These are phyloP conservation scores for Calonectria naviculata DNA, from an alignment of 2,329 filamentous ascomycete genomes.

Conservation along the genomic window DNA sequence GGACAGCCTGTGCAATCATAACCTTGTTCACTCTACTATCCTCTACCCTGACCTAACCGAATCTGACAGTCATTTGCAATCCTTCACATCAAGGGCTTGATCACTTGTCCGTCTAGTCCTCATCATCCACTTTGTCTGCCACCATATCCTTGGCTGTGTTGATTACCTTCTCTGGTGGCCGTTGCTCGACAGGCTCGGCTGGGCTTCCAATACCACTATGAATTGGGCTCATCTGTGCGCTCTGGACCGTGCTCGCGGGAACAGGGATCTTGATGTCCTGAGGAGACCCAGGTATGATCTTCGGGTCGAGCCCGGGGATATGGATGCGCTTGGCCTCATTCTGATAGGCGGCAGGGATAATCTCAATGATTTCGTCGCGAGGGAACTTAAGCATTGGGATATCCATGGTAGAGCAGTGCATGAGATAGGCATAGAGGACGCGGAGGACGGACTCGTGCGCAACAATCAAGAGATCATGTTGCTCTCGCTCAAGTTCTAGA, in stretches of 20 bases:
- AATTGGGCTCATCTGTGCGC: constrained; percentile 59
- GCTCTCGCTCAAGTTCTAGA: constrained; percentile 94
- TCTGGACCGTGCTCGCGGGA: constrained; percentile 53
- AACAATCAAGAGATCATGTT: constrained; percentile 97
- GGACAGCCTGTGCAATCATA: background rate
- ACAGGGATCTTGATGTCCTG: constrained; percentile 86
- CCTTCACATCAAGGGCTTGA: background rate
- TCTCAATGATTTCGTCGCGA: constrained; percentile 97
- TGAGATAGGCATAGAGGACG: constrained; percentile 96
- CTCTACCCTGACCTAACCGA: background rate
- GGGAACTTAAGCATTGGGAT: constrained; percentile 95
- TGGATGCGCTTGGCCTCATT: constrained; percentile 93
- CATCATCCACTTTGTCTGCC: constrained; percentile 63
- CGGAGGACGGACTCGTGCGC: constrained; percentile 98
- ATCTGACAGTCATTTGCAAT: background rate
- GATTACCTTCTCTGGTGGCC: constrained; percentile 60
- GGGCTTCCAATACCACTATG: constrained; percentile 59
- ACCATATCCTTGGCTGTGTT: constrained; percentile 62
- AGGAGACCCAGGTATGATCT: constrained; percentile 80
- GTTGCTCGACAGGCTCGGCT: constrained; percentile 52
- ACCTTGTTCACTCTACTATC: constrained; percentile 4
- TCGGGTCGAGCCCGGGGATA: constrained; percentile 75
- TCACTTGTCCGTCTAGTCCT: constrained; percentile 50
- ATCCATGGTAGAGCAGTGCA: constrained; percentile 96
- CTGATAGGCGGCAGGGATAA: constrained; percentile 97